phyloP scores from a whole-genome alignment of 2,329 filamentous ascomycete species.

The Paecilomyces niveus region DNA sequence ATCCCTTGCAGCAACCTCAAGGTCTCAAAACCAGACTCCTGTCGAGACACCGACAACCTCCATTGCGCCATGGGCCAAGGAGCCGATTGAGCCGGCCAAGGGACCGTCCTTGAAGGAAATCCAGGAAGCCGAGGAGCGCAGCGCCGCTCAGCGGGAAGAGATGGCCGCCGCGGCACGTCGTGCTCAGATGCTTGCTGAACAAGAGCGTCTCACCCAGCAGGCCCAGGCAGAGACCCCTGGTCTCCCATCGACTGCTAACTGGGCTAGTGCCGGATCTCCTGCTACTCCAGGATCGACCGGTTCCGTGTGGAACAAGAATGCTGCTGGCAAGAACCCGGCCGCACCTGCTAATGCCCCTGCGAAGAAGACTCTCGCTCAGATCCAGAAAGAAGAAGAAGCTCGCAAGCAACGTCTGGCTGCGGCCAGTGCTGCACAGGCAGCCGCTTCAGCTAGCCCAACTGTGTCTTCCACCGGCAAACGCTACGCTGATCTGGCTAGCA shows the following conservation, averaged over 20 bases:
- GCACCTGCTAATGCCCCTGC: conserved; percentile 34
- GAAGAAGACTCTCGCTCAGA: conserved; percentile 91
- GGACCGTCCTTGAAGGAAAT: conserved; percentile 94
- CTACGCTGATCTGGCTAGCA: conserved; percentile 89
- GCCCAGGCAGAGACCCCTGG: conserved; percentile 63
- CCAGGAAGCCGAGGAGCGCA: conserved; percentile 88
- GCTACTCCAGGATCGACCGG: conserved; percentile 49
- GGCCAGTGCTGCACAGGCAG: conserved; percentile 40
- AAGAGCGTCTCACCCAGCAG: conserved; percentile 63
- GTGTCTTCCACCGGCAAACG: conserved; percentile 62
- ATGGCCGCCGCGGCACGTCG: conserved; percentile 69
- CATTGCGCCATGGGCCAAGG: conserved; percentile 91
- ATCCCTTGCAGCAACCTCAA: conserved; percentile 53
- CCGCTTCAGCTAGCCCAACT: conserved; percentile 28
- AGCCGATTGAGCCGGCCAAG: conserved; percentile 63
- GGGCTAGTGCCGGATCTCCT: conserved; percentile 70
- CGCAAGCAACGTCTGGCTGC: conserved; percentile 69
- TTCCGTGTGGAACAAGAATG: conserved; percentile 47
- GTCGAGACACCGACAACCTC: conserved; percentile 62
- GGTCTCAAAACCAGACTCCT: conserved; percentile 72
- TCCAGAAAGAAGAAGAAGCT: conserved; percentile 90
- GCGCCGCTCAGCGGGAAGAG: conserved; percentile 83
- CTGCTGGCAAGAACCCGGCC: conserved; percentile 32
- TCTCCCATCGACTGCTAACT: conserved; percentile 80
- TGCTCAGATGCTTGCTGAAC: conserved; percentile 61